phyloP scores from a whole-genome alignment of 345 rosid species.

The Eucalyptus sideroxylon region DNA sequence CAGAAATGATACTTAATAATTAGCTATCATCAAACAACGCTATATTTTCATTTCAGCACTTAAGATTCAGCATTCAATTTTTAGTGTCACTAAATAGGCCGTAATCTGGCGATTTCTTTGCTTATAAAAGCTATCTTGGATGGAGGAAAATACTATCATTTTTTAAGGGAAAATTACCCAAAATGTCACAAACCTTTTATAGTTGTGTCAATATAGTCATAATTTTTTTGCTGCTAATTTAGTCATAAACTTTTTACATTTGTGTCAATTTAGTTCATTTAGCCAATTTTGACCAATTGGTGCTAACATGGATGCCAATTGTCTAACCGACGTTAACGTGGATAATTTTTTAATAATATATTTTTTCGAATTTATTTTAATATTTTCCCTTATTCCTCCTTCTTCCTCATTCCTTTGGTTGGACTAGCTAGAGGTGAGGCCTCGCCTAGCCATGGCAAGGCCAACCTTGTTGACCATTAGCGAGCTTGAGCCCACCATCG shows the following conservation, averaged over 20 bases:
- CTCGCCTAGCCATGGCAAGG: too few relatives aligned
- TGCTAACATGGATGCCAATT: accelerated
- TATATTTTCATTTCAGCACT: background rate
- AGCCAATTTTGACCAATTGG: accelerated
- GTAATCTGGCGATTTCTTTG: background rate
- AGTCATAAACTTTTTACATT: accelerated
- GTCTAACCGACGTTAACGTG: accelerated
- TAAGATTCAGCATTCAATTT: background rate
- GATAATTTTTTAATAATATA: too few relatives aligned
- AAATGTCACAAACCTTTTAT: too few relatives aligned
- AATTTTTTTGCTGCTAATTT: too few relatives aligned
- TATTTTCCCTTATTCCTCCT: too few relatives aligned
- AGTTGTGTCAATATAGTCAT: too few relatives aligned
- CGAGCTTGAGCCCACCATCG: too few relatives aligned
- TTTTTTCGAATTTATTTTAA: too few relatives aligned
- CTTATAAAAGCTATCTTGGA: background rate
- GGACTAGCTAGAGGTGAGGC: too few relatives aligned
- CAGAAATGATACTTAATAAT: background rate
- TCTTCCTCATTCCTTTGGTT: too few relatives aligned
- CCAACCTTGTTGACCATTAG: too few relatives aligned
- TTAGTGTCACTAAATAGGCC: background rate
- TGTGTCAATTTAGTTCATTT: accelerated
- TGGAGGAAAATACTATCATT: background rate
- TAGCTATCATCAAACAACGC: background rate
- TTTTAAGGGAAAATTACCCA: background rate